Conservation (phyloP, 306 rosid genomes). For the Cucurbita moschata region DNA sequence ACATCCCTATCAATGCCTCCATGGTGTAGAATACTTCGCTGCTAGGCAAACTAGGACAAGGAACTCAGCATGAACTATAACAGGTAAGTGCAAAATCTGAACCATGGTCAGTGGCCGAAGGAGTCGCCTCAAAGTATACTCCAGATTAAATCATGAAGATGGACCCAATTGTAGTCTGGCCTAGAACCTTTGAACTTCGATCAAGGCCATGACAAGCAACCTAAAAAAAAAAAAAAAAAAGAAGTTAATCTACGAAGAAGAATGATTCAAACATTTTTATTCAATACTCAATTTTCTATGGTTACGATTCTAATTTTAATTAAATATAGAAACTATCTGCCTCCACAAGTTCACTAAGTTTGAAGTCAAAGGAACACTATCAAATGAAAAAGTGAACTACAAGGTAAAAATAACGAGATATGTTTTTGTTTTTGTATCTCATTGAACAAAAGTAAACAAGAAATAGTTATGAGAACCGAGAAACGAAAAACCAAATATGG, state of each 20-base stretch:
- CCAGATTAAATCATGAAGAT: constrained; percentile 61
- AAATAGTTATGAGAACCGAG: neutral
- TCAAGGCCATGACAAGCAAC: constrained; percentile 99
- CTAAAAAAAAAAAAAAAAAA: constrained; percentile 19
- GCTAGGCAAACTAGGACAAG: neutral
- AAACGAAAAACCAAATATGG: neutral
- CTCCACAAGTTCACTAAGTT: neutral
- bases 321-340: neutral
- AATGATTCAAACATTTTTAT: neutral
- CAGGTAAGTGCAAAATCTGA: neutral
- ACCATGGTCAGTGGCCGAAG: constrained; percentile 13
- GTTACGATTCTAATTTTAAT: neutral
- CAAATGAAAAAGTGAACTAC: neutral
- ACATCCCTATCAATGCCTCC: neutral
- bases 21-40: neutral
- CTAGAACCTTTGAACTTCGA: constrained; percentile 89
- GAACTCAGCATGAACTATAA: constrained; percentile 1
- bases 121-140: constrained; percentile 3
- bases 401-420: neutral
- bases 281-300: neutral
- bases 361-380: neutral
- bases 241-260: neutral
- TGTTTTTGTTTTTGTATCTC: neutral
- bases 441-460: neutral
- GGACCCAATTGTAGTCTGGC: constrained; percentile 81